Conservation (phyloP, 108 stramenopile species). For the Skeletonema marinoi region DNA sequence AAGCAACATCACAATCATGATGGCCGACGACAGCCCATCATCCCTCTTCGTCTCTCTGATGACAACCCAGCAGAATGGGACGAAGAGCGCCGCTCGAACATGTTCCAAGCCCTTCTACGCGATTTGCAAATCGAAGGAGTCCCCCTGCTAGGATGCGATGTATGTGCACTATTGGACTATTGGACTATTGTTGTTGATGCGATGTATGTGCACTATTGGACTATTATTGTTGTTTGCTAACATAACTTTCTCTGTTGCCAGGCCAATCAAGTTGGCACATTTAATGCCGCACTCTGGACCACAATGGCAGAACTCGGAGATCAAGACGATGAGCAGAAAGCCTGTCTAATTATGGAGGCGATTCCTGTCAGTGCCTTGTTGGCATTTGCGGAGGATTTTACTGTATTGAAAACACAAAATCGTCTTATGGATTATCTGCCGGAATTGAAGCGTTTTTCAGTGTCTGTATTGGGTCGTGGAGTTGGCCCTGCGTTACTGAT, state of each 20-base stretch:
- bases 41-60: conserved; percentile 9
- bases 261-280: conserved; percentile 62
- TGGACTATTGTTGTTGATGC: too few relatives aligned
- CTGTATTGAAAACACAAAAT: conserved; percentile 57
- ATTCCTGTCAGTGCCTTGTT: conserved; percentile 64
- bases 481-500: conserved; percentile 78
- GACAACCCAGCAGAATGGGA: conserved; percentile 46
- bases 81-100: conserved; percentile 58
- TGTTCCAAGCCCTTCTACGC: conserved; percentile 70
- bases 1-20: too few relatives aligned
- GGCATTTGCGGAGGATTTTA: conserved; percentile 74
- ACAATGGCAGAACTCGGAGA: conserved; percentile 71
- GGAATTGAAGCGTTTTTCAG: conserved; percentile 66
- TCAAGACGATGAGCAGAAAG: conserved; percentile 43
- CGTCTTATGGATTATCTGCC: conserved; percentile 60
- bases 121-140: conserved; percentile 80
- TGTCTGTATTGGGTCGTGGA: conserved; percentile 72
- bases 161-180: too few relatives aligned
- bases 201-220: too few relatives aligned
- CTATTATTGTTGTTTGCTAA: too few relatives aligned
- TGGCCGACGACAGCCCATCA: background rate
- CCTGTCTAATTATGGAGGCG: conserved; percentile 71
- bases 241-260: too few relatives aligned
- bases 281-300: conserved; percentile 84
- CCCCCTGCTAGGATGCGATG: conserved; percentile 82